These are phyloP conservation scores for Capronia americana DNA, from an alignment of 2,329 filamentous ascomycete genomes.

Conservation along the genomic window DNA sequence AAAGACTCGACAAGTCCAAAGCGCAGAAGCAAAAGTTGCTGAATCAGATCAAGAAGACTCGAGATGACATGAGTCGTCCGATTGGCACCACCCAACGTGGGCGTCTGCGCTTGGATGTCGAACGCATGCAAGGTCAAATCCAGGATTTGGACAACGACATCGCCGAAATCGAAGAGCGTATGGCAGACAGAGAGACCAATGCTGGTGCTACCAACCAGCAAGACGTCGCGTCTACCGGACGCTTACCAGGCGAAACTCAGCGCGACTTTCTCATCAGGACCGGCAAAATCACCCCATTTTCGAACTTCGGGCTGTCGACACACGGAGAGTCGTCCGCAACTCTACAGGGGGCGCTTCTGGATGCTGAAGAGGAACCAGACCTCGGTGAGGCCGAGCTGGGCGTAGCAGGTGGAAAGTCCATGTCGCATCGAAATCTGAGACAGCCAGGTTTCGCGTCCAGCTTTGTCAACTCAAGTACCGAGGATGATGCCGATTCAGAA, in stretches of 20 bases:
- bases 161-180: slow-evolving; percentile 78
- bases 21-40: slow-evolving; percentile 65
- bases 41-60: slow-evolving; percentile 66
- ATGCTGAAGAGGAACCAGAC: slow-evolving; percentile 75
- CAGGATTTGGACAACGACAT: slow-evolving; percentile 74
- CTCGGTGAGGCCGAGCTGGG: slow-evolving; percentile 53
- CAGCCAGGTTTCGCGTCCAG: slow-evolving; percentile 72
- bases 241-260: slow-evolving; percentile 78
- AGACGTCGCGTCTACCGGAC: slow-evolving; percentile 54
- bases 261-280: slow-evolving; percentile 92
- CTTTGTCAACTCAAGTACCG: slow-evolving; percentile 41
- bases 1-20: slow-evolving; percentile 64
- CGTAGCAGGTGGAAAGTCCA: slow-evolving; percentile 48
- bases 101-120: slow-evolving; percentile 37
- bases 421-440: slow-evolving; percentile 75
- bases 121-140: slow-evolving; percentile 62
- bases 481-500: slow-evolving; percentile 35
- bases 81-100: slow-evolving; percentile 57
- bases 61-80: slow-evolving; percentile 63
- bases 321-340: slow-evolving; percentile 68
- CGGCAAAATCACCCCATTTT: slow-evolving; percentile 96
- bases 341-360: slow-evolving; percentile 77
- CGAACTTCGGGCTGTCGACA: slow-evolving; percentile 70
- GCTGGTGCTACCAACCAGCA: slow-evolving; percentile 52
- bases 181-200: slow-evolving; percentile 70